Conservation (phyloP, 768 basidiomycete species). For the Leccinum incarnatum region DNA sequence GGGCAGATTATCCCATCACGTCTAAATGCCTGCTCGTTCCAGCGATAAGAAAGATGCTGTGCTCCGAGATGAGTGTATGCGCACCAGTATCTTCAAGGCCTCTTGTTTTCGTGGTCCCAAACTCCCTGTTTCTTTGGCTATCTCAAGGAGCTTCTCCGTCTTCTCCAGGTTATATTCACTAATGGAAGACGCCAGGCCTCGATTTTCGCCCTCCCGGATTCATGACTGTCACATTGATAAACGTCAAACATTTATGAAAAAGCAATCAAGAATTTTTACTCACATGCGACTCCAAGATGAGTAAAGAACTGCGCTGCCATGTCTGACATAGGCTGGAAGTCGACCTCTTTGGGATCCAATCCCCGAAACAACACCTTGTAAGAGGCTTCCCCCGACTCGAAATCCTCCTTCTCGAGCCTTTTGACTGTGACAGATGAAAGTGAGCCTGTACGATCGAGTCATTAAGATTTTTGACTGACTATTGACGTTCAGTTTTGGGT, state of each 20-base stretch:
- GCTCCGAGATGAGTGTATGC: no score
- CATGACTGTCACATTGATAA: neutral
- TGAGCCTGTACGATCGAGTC: neutral
- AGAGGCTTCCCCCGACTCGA: neutral
- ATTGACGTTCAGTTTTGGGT: neutral
- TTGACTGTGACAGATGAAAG: neutral
- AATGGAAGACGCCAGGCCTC: neutral
- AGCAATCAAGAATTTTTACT: neutral
- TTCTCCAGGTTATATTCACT: neutral
- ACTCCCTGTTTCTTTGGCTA: neutral
- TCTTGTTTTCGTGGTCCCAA: neutral
- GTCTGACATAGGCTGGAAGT: neutral
- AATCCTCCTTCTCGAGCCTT: neutral
- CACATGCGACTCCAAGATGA: conserved; percentile 2
- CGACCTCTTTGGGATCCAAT: neutral
- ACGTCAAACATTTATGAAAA: neutral
- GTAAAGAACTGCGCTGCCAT: neutral
- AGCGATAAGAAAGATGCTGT: neutral
- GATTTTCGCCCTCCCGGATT: neutral
- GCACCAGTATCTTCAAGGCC: neutral
- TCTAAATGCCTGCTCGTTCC: neutral
- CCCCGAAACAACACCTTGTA: neutral
- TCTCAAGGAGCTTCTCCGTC: conserved; percentile 1
- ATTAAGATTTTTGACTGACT: neutral
- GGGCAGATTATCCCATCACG: conserved; percentile 2